Base-by-base conservation (phyloP, 1,284 basidiomycete species). In the Pseudozyma tsukubaensis region DNA sequence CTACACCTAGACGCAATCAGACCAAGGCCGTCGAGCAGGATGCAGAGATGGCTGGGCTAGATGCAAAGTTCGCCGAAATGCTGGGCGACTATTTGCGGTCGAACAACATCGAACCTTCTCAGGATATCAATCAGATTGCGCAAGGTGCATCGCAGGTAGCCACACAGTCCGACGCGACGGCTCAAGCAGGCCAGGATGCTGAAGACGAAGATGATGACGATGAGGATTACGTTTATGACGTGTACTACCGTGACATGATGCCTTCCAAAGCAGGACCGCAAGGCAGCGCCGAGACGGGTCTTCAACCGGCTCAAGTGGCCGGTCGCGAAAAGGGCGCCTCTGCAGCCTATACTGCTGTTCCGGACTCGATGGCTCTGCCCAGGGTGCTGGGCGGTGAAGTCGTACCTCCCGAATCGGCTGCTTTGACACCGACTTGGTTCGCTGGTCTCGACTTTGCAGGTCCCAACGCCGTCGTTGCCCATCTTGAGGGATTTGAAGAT, bases 151-250 rank as follows among this genome's bases (percentile, higher is more conserved):
- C 61, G 14, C 11, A 55, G n/a, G 42, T 35, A 34, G 43, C 36
- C 34, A 21, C 35, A 8, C 14, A 29, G 4, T 49, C 24, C 32
- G 29, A 32, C 11, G 16, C n/a, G 1, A 34, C 19, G 13, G 32
- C 34, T 9, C 37, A 43, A 3, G 44, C 49, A 0, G 56, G n/a
- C 1, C n/a, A 13, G n/a, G 39, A 43, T 0, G 37, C 39, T 29
- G 16, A 52, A 3, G 59, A 56, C 10, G 48, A 58, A 1, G 63
- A 72, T 4, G 55, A 59, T 9, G 64, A 66, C 12, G 72, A 77
- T 8, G 70, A 70, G 4, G 79, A 83, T 12, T 83, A 80, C 43
- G 81, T 83, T 5, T 83, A 82, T 57, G 81, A 83, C 49, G 72
- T 83, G 12, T 83, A 83, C 66, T 83, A 81, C 47, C 74, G 79